Evolutionary conservation across 2,329 filamentous ascomycete species (phyloP).

Genomic region (Lachnellula occidentalis): DNA sequence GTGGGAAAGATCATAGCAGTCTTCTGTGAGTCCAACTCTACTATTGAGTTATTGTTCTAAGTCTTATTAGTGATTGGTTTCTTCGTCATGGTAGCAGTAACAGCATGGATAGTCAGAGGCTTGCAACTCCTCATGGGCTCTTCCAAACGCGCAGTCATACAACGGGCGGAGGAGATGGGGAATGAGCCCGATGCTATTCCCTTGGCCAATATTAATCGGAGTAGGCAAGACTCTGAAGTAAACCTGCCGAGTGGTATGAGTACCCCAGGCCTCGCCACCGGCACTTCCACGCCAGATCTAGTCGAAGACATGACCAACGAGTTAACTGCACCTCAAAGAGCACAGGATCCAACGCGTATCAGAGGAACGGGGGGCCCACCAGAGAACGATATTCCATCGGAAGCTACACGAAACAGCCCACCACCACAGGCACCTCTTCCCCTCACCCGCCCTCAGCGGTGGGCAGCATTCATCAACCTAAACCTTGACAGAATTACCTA

Average conservation of each 20-base stretch:
- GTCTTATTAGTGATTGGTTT: conserved; percentile 46
- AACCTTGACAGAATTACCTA: conserved; percentile 45
- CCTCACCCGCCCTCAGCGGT: conserved; percentile 42
- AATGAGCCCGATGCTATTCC: conserved; percentile 43
- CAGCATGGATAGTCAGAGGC: conserved; percentile 49
- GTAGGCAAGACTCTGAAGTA: conserved; percentile 14
- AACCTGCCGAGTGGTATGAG: conserved; percentile 11
- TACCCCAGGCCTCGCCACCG: conserved; percentile 1
- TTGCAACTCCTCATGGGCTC: conserved; percentile 47
- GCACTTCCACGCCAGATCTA: conserved; percentile 1
- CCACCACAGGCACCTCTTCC: conserved; percentile 38
- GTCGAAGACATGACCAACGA: conserved; percentile 12
- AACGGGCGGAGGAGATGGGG: conserved; percentile 47
- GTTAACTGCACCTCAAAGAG: conserved; percentile 18
- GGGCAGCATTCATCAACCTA: conserved; percentile 42
- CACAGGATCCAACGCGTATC: conserved; percentile 27
- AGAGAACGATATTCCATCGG: conserved; percentile 11
- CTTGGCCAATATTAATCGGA: conserved; percentile 30
- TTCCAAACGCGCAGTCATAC: conserved; percentile 46
- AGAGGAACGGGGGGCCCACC: conserved; percentile 27
- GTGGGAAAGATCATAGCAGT: conserved; percentile 55
- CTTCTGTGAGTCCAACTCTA: conserved; percentile 40
- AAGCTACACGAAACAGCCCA: conserved; percentile 1
- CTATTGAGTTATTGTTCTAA: neutral
- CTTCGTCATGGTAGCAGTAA: conserved; percentile 44